Base-by-base conservation (phyloP, 2,329 filamentous ascomycete species). In the Diaporthe caulivora region DNA sequence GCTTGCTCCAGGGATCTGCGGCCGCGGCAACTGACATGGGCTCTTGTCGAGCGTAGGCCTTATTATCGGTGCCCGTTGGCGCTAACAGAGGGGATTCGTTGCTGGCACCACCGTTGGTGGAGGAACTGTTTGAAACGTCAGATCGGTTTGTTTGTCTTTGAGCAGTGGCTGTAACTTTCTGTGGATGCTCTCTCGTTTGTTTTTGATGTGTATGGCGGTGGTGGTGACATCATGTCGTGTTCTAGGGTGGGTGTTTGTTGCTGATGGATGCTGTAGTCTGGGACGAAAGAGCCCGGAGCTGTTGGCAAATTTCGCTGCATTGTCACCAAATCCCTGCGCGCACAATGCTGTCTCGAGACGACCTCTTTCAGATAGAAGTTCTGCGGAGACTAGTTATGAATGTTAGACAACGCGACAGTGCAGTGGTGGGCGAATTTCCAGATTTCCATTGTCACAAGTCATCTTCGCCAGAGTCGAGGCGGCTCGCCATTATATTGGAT, bases 141-240 rank as follows among this genome's bases (percentile, higher is more conserved):
- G 47, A 15, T 5, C 40, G 15, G 17, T 9, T 34, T 3, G n/a
- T 4, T 21, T 2, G 21, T 34, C 1, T 60, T 42, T n/a, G 40
- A 13, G n/a, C 3, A 15, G 47, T 4, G 3, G 13, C n/a, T 31
- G 1, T 15, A 51, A 13, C 7, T 2, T n/a, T 31, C 24, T 18
- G 37, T 10, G 11, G 24, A 2, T 13, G 26, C 9, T 29, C n/a
- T 6, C 2, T 53, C 10, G 21, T 49, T 21, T 17, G 24, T 37
- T 7, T n/a, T 42, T 47, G 67, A 10, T 26, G 58, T 71, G 73
- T 73, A 75, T 11, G 71, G 58, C 11, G 62, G 34, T 26, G 72
- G 73, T 17, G 71, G 73, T n/a, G 58, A 37, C 1, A 54, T 42
- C 3, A 68, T 24, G 17, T 55, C 71, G 26, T 62, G 42, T 8